Evolutionary conservation across 768 basidiomycete genomes (phyloP), one percentile per base, ranked within the genome.

Genomic region (Leccinum subgranulosum): DNA sequence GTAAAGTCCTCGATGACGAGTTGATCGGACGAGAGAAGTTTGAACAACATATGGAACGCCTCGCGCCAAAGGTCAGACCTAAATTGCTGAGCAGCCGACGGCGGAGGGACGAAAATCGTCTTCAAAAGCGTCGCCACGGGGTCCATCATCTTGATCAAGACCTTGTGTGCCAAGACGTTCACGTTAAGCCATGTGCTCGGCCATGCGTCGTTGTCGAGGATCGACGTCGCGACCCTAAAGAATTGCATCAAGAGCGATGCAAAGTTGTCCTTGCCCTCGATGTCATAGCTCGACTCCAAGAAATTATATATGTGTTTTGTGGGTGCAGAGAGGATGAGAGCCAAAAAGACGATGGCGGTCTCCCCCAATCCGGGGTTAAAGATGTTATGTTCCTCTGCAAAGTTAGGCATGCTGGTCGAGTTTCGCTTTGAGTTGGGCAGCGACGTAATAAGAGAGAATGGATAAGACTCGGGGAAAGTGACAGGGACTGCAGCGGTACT

Each of bases 1-100:
- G 87, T 92, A 60, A 95, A 94, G 60, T 98, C 93, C 70, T 98
- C 96, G 49, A 98, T 94, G 15, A 92, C 86, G 17, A 98, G 80
- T 56, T 94, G 92, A 49, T 95, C 91, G 4, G 93, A 96, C 5
- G 92, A 89, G 28, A 96, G 77, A 33, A 97, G 78, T 59, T 87
- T 88, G 62, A 98, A 79, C 9, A 97, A 77, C 80, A 94, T 88
- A 53, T 82, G 79, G 63, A 98, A 85, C 43, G 83, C 85, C 47
- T 90, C 88, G 53, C 77, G 82, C 96, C 96, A 98, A 15, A 98
- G 75, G 9, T 76, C 76, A 2, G 83, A 72, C 67, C 94, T 85
- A 71, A 98, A 95, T 45, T 82, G 77, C 15, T 79, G 79, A 46
- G 84, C 81, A 10, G 78, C 74, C n/a, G 84, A 75, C 43, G 84